Evolutionary conservation across 2,329 filamentous ascomycete species (phyloP).

Genomic region (Dactylellina haptotyla): DNA sequence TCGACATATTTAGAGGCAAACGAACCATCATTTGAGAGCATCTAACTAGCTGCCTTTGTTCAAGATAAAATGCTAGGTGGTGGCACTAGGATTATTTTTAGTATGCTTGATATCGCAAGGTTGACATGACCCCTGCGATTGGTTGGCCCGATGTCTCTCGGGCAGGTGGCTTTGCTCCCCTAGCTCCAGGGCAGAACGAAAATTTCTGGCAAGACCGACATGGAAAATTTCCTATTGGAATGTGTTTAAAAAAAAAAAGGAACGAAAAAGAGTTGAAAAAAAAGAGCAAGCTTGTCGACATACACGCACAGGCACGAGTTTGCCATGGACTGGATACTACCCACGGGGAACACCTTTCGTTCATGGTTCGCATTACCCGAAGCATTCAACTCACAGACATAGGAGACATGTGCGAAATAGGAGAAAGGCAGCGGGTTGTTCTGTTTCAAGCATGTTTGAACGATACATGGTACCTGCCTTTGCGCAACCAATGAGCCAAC

Average conservation of each 20-base stretch:
- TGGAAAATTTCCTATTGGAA: background rate
- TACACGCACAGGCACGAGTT: background rate
- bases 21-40: conserved; percentile 6
- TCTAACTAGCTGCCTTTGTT: conserved; percentile 10
- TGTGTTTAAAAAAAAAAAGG: background rate
- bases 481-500: conserved; percentile 34
- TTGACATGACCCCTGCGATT: conserved; percentile 47
- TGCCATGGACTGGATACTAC: conserved; percentile 1
- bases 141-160: conserved; percentile 36
- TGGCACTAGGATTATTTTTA: conserved; percentile 51
- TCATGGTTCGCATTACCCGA: conserved; percentile 31
- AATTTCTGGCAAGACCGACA: conserved; percentile 5
- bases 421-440: conserved; percentile 48
- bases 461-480: conserved; percentile 45
- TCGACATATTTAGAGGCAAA: conserved; percentile 25
- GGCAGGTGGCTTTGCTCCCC: conserved; percentile 38
- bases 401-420: conserved; percentile 50
- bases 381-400: conserved; percentile 14
- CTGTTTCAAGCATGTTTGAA: conserved; percentile 53
- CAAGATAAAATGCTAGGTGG: conserved; percentile 24
- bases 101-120: conserved; percentile 43
- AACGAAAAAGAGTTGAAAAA: conserved; percentile 17
- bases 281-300: conserved; percentile 1
- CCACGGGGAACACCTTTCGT: conserved; percentile 1
- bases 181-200: background rate